Conservation (phyloP, 2,329 filamentous ascomycete species). For the Fusarium domesticum region DNA sequence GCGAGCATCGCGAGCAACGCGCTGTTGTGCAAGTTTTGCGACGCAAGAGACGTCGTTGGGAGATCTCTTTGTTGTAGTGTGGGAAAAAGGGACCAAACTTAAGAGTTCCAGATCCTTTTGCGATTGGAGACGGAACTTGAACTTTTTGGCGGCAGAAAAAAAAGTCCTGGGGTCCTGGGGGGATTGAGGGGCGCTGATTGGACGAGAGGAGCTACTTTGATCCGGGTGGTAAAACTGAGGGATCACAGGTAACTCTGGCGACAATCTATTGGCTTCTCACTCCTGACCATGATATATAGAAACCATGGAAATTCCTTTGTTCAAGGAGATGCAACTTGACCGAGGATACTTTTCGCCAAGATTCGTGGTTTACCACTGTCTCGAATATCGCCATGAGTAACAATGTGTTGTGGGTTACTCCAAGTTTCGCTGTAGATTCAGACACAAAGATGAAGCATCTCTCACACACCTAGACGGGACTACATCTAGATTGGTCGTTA, state of each 20-base stretch:
- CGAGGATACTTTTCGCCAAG: no score
- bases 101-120: conserved; percentile 7
- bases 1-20: conserved; percentile 24
- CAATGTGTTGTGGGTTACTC: no score
- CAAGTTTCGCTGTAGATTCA: no score
- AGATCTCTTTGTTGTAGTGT: conserved; percentile 4
- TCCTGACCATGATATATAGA: no score
- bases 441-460: conserved; percentile 11
- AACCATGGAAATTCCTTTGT: no score
- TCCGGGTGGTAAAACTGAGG: no score
- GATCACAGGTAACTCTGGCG: no score
- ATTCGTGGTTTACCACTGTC: conserved; percentile 18
- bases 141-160: conserved; percentile 18
- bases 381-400: conserved; percentile 23
- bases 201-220: conserved; percentile 25
- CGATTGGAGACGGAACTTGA: conserved; percentile 2
- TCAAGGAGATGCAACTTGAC: no score
- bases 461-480: conserved; percentile 6
- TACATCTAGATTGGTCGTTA: no score
- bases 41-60: conserved; percentile 16
- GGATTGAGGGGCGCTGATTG: conserved; percentile 20
- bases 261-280: no score
- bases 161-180: conserved; percentile 17
- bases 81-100: conserved; percentile 16
- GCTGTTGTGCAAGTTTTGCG: conserved; percentile 15